Evolutionary conservation across 2,329 filamentous ascomycete genomes (phyloP).

Genomic region (Chaetomium sp.): DNA sequence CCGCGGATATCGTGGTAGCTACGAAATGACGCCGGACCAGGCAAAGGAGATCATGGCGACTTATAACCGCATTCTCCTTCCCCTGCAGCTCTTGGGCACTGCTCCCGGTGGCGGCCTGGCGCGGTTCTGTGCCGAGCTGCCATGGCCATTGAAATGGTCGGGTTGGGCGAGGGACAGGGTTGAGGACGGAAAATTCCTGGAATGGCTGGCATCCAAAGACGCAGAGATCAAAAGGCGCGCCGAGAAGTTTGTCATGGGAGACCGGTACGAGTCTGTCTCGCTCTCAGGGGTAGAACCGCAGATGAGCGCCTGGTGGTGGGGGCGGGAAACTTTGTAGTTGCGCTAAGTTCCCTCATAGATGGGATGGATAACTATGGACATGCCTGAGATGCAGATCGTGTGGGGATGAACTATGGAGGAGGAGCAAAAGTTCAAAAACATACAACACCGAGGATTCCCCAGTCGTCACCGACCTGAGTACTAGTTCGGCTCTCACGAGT

Average conservation of each 20-base stretch:
- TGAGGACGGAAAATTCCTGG: background rate
- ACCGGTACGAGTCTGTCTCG: background rate
- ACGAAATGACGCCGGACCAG: background rate
- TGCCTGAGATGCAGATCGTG: no score
- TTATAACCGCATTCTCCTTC: background rate
- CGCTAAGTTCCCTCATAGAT: no score
- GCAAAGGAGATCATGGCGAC: background rate
- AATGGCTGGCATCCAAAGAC: background rate
- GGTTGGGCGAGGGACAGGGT: background rate
- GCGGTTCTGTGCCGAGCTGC: slow-evolving; percentile 8
- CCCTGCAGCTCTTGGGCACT: background rate
- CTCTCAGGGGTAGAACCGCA: background rate
- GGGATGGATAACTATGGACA: no score
- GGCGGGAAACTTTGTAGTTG: no score
- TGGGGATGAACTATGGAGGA: no score
- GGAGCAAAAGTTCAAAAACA: no score
- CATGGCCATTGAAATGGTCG: slow-evolving; percentile 8
- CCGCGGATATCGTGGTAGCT: background rate
- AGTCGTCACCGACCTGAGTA: no score
- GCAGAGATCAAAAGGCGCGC: background rate
- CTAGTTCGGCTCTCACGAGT: no score
- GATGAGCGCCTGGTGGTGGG: background rate
- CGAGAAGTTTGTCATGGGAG: background rate
- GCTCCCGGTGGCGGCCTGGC: background rate
- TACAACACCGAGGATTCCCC: no score